Conservation (phyloP, 2,329 filamentous ascomycete species). For the Exophiala phaeomuriformis region DNA sequence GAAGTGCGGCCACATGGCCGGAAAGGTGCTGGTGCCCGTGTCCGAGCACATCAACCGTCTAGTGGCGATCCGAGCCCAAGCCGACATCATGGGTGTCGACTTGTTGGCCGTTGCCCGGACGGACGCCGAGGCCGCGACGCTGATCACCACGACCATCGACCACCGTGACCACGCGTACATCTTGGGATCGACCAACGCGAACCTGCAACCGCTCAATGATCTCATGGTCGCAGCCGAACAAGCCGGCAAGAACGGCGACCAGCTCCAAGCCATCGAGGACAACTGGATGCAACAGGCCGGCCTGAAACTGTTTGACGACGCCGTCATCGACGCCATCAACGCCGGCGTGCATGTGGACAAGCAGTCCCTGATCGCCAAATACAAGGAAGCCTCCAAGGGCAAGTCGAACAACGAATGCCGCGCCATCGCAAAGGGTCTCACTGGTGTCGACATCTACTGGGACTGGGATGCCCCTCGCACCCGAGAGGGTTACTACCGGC, state of each 20-base stretch:
- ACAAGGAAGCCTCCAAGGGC: constrained; percentile 61
- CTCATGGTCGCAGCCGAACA: constrained; percentile 82
- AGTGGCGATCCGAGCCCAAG: constrained; percentile 92
- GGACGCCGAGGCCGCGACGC: constrained; percentile 93
- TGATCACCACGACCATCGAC: constrained; percentile 95
- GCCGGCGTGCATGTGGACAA: constrained; percentile 61
- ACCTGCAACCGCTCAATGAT: constrained; percentile 75
- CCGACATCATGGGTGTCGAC: constrained; percentile 96
- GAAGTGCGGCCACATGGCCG: constrained; percentile 99
- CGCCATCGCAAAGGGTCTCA: constrained; percentile 66
- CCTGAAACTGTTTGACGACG: constrained; percentile 84
- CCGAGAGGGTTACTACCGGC: constrained; percentile 88
- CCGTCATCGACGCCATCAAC: constrained; percentile 75
- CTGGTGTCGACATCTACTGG: constrained; percentile 77
- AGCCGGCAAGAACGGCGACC: constrained; percentile 67
- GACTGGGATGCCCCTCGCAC: constrained; percentile 94
- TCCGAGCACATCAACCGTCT: constrained; percentile 97
- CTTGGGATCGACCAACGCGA: constrained; percentile 77
- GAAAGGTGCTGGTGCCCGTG: constrained; percentile 94
- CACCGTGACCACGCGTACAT: constrained; percentile 93
- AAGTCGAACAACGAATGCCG: constrained; percentile 81
- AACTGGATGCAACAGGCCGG: constrained; percentile 70
- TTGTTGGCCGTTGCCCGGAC: constrained; percentile 88
- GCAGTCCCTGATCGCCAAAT: constrained; percentile 58
- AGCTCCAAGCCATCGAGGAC: constrained; percentile 89